phyloP scores from a whole-genome alignment of 495 filamentous ascomycete genomes.

The Aspergillus mulundensis region DNA sequence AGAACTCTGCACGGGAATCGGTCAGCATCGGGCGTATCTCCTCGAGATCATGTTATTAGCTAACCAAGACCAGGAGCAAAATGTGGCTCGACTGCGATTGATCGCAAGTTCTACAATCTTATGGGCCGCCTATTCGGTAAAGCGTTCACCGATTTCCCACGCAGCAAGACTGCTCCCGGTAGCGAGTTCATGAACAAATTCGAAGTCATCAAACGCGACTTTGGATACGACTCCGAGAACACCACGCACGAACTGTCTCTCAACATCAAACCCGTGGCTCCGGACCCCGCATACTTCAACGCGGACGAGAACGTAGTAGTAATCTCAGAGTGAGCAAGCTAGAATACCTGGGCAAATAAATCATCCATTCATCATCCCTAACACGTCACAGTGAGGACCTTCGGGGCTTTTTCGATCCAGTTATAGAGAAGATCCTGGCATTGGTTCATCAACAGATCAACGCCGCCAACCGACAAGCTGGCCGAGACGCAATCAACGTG shows the following conservation, averaged over 20 bases:
- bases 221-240: constrained; percentile 5
- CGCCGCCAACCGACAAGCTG: background rate
- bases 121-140: constrained; percentile 31
- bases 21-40: background rate
- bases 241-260: constrained; percentile 1
- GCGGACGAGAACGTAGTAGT: constrained; percentile 6
- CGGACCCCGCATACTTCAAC: background rate
- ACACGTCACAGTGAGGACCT: constrained; percentile 26
- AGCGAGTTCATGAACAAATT: constrained; percentile 23
- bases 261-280: background rate
- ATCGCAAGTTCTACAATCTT: constrained; percentile 42
- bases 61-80: constrained; percentile 27
- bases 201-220: constrained; percentile 20
- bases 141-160: constrained; percentile 10
- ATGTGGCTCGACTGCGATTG: constrained; percentile 52
- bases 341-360: no score
- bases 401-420: constrained; percentile 49
- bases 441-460: constrained; percentile 42
- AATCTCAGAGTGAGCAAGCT: background rate
- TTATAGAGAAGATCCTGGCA: constrained; percentile 54
- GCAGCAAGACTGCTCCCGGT: constrained; percentile 15
- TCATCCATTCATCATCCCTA: background rate
- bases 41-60: no score
- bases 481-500: constrained; percentile 5
- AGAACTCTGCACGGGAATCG: constrained; percentile 14